These are phyloP conservation scores for Fomitopsis palustris DNA, from an alignment of 1,284 basidiomycete genomes.

Conservation along the genomic window DNA sequence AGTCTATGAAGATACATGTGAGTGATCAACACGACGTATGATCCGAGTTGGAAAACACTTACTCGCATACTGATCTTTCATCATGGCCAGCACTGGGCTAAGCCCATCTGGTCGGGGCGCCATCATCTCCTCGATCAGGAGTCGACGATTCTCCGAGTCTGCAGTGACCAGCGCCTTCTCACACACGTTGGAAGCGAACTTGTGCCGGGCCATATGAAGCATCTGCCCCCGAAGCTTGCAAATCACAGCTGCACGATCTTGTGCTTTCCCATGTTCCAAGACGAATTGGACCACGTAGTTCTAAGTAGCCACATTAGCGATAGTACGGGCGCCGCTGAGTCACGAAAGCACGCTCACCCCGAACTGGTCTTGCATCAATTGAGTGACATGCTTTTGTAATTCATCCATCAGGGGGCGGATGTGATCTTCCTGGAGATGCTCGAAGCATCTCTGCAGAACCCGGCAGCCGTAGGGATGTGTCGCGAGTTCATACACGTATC, in stretches of 20 bases:
- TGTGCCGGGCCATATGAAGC: conserved; percentile 81
- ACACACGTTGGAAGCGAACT: conserved; percentile 96
- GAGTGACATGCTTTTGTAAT: conserved; percentile 67
- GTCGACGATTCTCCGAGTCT: conserved; percentile 56
- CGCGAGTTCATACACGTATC: conserved; percentile 82
- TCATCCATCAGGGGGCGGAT: conserved; percentile 82
- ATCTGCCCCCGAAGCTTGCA: conserved; percentile 76
- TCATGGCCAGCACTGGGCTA: conserved; percentile 72
- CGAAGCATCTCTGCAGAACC: conserved; percentile 91
- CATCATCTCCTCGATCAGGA: conserved; percentile 82
- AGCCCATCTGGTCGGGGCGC: conserved; percentile 56
- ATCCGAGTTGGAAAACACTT: conserved; percentile 28
- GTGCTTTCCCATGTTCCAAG: conserved; percentile 72
- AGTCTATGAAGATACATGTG: conserved; percentile 49
- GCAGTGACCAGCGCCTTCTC: conserved; percentile 86
- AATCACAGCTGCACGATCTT: conserved; percentile 73
- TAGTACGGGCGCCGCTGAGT: not conserved
- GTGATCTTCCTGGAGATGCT: conserved; percentile 72
- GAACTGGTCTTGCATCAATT: conserved; percentile 85
- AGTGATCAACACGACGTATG: not conserved
- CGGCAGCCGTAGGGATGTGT: conserved; percentile 95
- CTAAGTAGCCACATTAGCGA: conserved; percentile 32
- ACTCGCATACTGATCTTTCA: conserved; percentile 92
- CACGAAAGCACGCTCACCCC: conserved; percentile 53
- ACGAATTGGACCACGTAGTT: conserved; percentile 97